These are phyloP conservation scores for Albatrellus ellisii DNA, from an alignment of 768 basidiomycete species.

Conservation along the genomic window DNA sequence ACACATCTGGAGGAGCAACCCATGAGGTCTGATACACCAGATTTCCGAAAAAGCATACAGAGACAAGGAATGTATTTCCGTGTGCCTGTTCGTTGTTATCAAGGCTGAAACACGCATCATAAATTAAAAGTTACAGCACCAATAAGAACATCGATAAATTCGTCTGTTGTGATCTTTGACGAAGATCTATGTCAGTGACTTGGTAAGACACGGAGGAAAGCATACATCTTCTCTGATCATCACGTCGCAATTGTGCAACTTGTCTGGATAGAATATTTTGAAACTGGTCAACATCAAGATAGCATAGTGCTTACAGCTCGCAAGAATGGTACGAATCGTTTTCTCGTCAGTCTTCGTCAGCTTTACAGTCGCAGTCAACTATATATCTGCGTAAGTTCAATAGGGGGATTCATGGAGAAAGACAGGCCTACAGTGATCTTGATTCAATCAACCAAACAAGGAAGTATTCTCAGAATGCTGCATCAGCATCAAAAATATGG, in stretches of 20 bases:
- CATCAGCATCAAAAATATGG: slow-evolving; percentile 3
- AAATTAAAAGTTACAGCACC: slow-evolving; percentile 29
- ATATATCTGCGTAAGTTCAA: slow-evolving; percentile 4
- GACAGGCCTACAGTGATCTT: slow-evolving; percentile 56
- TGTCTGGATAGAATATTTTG: slow-evolving; percentile 35
- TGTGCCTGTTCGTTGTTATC: slow-evolving; percentile 37
- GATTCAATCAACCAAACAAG: not conserved
- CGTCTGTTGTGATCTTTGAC: slow-evolving; percentile 78
- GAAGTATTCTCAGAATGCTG: no score
- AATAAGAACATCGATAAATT: slow-evolving; percentile 97
- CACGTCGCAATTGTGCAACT: slow-evolving; percentile 89
- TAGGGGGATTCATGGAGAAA: not conserved
- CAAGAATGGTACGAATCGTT: slow-evolving; percentile 85
- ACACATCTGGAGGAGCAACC: slow-evolving; percentile 48
- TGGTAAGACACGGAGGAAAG: slow-evolving; percentile 15
- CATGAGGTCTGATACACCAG: slow-evolving; percentile 6
- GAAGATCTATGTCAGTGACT: slow-evolving; percentile 4
- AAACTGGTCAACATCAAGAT: not conserved
- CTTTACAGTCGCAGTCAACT: slow-evolving; percentile 88
- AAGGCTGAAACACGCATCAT: not conserved
- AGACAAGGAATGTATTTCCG: slow-evolving; percentile 93
- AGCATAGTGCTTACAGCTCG: slow-evolving; percentile 49
- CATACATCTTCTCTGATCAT: slow-evolving; percentile 95
- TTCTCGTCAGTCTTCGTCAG: slow-evolving; percentile 91
- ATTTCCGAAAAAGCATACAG: slow-evolving; percentile 33